Conservation (phyloP, 2,329 filamentous ascomycete genomes). For the Talaromyces verruculosus region DNA sequence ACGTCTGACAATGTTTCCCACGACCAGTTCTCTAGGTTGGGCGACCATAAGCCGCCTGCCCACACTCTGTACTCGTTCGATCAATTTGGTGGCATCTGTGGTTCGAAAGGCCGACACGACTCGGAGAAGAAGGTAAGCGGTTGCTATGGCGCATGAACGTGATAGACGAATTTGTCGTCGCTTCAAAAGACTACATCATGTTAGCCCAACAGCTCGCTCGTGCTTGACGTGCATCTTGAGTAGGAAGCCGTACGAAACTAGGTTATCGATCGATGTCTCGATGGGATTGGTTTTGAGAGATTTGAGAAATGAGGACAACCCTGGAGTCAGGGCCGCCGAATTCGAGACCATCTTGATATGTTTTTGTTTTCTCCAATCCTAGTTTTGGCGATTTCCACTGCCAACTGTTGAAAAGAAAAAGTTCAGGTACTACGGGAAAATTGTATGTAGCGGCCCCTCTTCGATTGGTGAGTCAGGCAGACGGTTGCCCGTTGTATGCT, state of each 20-base stretch:
- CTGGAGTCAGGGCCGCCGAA: slow-evolving; percentile 64
- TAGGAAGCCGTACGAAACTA: slow-evolving; percentile 68
- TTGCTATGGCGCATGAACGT: slow-evolving; percentile 85
- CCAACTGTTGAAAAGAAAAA: neutral
- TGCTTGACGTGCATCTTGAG: slow-evolving; percentile 14
- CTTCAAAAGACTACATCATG: slow-evolving; percentile 70
- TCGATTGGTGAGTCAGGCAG: neutral
- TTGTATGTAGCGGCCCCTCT: slow-evolving; percentile 7
- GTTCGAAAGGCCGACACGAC: slow-evolving; percentile 82
- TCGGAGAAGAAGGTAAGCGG: slow-evolving; percentile 80
- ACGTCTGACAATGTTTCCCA: slow-evolving; percentile 90
- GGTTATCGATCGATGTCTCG: slow-evolving; percentile 78
- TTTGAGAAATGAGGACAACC: slow-evolving; percentile 74
- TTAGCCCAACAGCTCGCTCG: slow-evolving; percentile 22
- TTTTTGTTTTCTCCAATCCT: neutral
- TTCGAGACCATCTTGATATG: slow-evolving; percentile 55
- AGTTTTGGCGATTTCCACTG: neutral
- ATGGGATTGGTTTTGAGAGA: slow-evolving; percentile 72
- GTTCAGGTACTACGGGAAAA: slow-evolving; percentile 10
- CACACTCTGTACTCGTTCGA: slow-evolving; percentile 75
- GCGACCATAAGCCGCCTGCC: slow-evolving; percentile 77
- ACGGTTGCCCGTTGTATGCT: too few relatives aligned
- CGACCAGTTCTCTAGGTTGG: slow-evolving; percentile 84
- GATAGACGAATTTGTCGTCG: slow-evolving; percentile 85
- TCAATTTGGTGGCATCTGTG: slow-evolving; percentile 72